These are phyloP conservation scores for Tuber melanosporum DNA, from an alignment of 495 filamentous ascomycete species.

Conservation along the genomic window DNA sequence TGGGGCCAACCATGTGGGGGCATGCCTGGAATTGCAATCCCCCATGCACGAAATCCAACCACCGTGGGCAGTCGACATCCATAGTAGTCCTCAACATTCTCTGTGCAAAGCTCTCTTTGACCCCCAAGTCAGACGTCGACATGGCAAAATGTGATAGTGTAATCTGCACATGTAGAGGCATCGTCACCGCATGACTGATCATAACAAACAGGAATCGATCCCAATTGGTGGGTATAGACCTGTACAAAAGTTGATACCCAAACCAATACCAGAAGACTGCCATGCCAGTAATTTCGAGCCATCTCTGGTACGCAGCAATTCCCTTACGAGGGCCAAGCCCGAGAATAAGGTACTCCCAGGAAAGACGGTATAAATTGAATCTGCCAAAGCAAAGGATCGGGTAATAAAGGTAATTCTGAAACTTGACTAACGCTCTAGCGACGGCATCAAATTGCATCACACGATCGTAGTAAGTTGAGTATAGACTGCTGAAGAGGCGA, in stretches of 20 bases:
- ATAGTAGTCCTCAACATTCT: conserved; percentile 96
- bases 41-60: conserved; percentile 95
- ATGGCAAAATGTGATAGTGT: conserved; percentile 96
- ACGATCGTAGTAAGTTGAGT: conserved; percentile 82
- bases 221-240: conserved; percentile 61
- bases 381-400: conserved; percentile 74
- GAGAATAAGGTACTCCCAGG: conserved; percentile 70
- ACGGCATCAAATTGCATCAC: conserved; percentile 76
- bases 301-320: conserved; percentile 80
- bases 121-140: conserved; percentile 84
- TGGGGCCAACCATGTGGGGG: background rate
- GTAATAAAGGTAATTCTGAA: conserved; percentile 84
- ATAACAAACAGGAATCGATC: conserved; percentile 69
- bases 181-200: conserved; percentile 79
- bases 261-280: conserved; percentile 94
- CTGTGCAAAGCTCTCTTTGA: conserved; percentile 85
- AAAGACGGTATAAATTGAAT: conserved; percentile 86
- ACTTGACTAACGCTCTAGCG: conserved; percentile 62
- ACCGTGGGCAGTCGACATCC: conserved; percentile 92
- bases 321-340: conserved; percentile 76
- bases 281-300: conserved; percentile 74
- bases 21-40: conserved; percentile 80
- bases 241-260: conserved; percentile 76
- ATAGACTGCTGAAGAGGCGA: conserved; percentile 67
- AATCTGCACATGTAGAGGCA: conserved; percentile 89